These are phyloP conservation scores for Juncus effusus DNA, from an alignment of 176 grass and related monocot genomes.

Conservation along the genomic window DNA sequence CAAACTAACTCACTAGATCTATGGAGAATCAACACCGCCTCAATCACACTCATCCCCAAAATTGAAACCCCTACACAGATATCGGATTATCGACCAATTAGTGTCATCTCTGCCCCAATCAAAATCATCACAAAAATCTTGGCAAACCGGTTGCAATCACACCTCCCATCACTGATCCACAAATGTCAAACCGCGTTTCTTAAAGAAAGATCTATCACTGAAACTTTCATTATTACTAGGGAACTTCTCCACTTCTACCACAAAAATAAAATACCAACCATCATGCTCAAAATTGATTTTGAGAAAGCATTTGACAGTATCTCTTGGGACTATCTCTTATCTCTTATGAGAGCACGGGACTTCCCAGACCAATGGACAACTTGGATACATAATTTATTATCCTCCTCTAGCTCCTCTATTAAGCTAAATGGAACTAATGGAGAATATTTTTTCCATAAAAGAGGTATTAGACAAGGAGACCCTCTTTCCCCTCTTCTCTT, in stretches of 20 bases:
- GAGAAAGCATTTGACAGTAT: not conserved
- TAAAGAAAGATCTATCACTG: slow-evolving; percentile 1
- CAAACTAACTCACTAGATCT: not conserved
- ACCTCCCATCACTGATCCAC: not conserved
- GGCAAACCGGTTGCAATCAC: not conserved
- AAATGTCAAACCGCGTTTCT: not conserved
- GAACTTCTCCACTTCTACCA: not conserved
- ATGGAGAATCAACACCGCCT: too few species aligned
- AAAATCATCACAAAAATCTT: slow-evolving; percentile 6
- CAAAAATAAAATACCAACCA: not conserved
- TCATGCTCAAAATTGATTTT: slow-evolving; percentile 1
- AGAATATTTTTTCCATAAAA: not conserved
- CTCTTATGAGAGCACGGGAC: not conserved
- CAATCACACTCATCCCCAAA: not conserved
- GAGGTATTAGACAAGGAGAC: not conserved
- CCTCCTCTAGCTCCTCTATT: not conserved
- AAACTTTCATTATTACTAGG: not conserved
- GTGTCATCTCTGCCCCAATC: not conserved
- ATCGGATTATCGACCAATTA: not conserved
- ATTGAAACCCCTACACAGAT: not conserved
- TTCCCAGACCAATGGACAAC: not conserved
- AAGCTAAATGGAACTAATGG: not conserved
- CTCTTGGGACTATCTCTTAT: not conserved
- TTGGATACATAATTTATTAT: not conserved
- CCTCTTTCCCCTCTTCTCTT: slow-evolving; percentile 4